phyloP scores from a whole-genome alignment of 306 rosid genomes.

The Malus orientalis region DNA sequence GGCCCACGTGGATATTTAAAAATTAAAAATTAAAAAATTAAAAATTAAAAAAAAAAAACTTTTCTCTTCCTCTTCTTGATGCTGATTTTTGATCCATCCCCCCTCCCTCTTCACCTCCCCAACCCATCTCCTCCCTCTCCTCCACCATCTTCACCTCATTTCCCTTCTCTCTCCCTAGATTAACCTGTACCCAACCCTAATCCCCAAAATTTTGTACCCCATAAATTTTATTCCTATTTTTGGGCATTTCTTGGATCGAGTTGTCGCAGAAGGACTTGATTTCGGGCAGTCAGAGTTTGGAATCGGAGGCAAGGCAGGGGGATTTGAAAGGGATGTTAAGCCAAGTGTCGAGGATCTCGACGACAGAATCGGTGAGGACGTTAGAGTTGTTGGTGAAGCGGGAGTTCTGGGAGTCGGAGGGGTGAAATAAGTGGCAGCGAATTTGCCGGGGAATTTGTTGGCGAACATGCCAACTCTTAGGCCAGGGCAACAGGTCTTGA shows the following conservation, averaged over 20 bases:
- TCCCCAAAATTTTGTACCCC: too few relatives aligned
- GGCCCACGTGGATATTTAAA: too few relatives aligned
- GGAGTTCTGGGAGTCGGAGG: conserved; percentile 51
- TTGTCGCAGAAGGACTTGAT: conserved; percentile 42
- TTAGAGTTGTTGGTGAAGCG: conserved; percentile 81
- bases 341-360: conserved; percentile 61
- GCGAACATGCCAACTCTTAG: conserved; percentile 29
- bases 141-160: too few relatives aligned
- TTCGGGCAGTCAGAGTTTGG: conserved; percentile 57
- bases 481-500: too few relatives aligned
- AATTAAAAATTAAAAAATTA: too few relatives aligned
- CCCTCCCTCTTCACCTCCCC: too few relatives aligned
- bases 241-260: conserved; percentile 54
- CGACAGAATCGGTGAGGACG: conserved; percentile 56
- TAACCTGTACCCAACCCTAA: too few relatives aligned
- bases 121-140: too few relatives aligned
- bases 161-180: too few relatives aligned
- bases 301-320: conserved; percentile 49
- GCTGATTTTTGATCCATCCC: too few relatives aligned
- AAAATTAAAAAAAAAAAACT: too few relatives aligned
- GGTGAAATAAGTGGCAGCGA: conserved; percentile 55
- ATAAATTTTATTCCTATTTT: background rate
- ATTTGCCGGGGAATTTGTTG: conserved; percentile 72
- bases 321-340: conserved; percentile 69
- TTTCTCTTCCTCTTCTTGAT: too few relatives aligned